Base-by-base conservation (phyloP, 2,329 filamentous ascomycete genomes). In the Sporothrix schenckii region DNA sequence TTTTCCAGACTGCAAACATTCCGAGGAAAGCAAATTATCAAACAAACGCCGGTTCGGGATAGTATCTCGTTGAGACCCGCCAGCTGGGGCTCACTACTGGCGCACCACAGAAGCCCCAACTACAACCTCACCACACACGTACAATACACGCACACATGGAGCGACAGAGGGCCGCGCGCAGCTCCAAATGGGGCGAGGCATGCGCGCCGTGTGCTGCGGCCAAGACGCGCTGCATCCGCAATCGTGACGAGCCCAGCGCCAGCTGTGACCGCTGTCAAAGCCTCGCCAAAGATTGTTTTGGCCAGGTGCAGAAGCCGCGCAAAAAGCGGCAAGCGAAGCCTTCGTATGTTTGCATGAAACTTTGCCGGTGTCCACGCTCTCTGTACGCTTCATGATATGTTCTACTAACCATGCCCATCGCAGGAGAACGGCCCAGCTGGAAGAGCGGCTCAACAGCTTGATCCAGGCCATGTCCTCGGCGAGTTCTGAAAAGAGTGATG, bases 151-250 rank as follows among this genome's bases (percentile, higher is more conserved):
- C 14, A 30, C 61, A 30, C 24, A 66, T 66, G 63, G 63, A 66
- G 34, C 41, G 63, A 24, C 47, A 50, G 7, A 50, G 27, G 39
- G 30, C 47, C 21, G 47, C 41, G 14, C 63, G 63, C 63, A 66
- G 63, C 30, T 47, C 63, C 47, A 66, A 49, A 66, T 66, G 63
- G 63, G 63, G 63, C 47, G 47, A 50, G 63, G 63, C 63, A 10
- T 66, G 63, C 10, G 63, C 63, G 41, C 63, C 63, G 47, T 66
- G 63, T 52, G 63, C 63, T 3, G 24, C 47, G 16, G 63, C 63
- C 21, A 66, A 66, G 63, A 52, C 63, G 27, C 63, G 63, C 63
- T 66, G 63, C 63, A 50, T 50, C 30, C 63, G 63, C 47, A 52
- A 27, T 19, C 44, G 47, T 34, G 56, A 60, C 13, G 63, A 34